phyloP scores from a whole-genome alignment of 1,284 basidiomycete genomes.

The Xerocomus minutiporus region DNA sequence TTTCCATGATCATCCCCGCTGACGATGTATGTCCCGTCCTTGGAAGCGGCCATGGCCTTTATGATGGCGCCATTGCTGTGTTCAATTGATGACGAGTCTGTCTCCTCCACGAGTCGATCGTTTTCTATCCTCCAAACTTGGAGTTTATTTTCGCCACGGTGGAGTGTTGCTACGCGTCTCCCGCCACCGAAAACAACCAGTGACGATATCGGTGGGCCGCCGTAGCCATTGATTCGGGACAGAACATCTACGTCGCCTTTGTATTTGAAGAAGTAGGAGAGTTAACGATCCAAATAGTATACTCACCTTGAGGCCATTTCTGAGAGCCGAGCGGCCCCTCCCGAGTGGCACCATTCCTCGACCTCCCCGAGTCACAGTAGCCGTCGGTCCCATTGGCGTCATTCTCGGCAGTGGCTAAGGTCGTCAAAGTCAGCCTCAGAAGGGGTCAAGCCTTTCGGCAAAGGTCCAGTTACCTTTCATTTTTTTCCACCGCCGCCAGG shows the following conservation, averaged over 20 bases:
- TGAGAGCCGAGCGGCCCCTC: background rate
- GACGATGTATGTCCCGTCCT: conserved; percentile 8
- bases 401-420: background rate
- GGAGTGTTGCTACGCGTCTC: background rate
- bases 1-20: conserved; percentile 3
- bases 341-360: background rate
- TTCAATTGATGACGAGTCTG: background rate
- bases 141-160: background rate
- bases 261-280: background rate
- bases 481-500: background rate
- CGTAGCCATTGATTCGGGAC: background rate
- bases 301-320: background rate
- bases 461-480: background rate
- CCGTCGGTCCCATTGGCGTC: background rate
- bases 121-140: background rate
- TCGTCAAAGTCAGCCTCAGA: background rate
- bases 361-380: background rate
- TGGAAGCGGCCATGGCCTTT: conserved; percentile 4
- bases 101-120: background rate
- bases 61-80: background rate
- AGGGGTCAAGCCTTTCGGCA: no score
- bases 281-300: background rate
- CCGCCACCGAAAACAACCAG: background rate
- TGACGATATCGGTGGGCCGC: background rate
- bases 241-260: background rate